A percentile compares a stretch with the other conserved stretches of the same genome.
Evolutionary conservation across 495 filamentous ascomycete species (phyloP).

Genomic region (Tuber borchii): DNA sequence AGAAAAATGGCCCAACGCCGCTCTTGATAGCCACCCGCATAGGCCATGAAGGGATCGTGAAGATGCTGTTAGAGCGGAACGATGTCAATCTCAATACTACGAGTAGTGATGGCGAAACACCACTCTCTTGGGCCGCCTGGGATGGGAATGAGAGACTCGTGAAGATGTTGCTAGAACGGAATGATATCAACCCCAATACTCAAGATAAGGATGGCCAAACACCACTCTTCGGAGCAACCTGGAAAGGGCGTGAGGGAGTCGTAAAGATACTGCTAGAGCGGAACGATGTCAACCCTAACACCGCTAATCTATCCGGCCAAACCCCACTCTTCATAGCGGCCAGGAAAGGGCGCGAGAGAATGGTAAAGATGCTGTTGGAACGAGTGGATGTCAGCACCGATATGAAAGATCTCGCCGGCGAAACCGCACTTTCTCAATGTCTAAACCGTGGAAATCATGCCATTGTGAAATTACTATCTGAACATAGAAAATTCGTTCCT

Average conservation of each 20-base stretch:
- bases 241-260: no score
- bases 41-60: not conserved
- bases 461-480: not conserved
- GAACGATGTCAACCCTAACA: no score
- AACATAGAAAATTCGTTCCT: not conserved
- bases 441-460: not conserved
- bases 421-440: not conserved
- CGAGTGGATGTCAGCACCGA: not conserved
- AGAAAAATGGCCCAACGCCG: no score
- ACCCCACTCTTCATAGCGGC: no score
- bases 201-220: no score
- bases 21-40: no score
- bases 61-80: not conserved
- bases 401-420: not conserved
- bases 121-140: not conserved
- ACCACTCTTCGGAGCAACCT: no score
- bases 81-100: not conserved
- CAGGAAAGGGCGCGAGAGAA: no score
- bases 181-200: no score
- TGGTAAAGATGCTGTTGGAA: no score
- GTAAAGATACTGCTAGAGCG: no score
- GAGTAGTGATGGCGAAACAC: not conserved
- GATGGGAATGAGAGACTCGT: not conserved
- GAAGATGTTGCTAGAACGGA: not conserved
- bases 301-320: no score